A percentile compares a stretch with the other conserved stretches of the same genome.
These are phyloP conservation scores for Lyophyllum shimeji DNA, from an alignment of 768 basidiomycete genomes.

Conservation along the genomic window DNA sequence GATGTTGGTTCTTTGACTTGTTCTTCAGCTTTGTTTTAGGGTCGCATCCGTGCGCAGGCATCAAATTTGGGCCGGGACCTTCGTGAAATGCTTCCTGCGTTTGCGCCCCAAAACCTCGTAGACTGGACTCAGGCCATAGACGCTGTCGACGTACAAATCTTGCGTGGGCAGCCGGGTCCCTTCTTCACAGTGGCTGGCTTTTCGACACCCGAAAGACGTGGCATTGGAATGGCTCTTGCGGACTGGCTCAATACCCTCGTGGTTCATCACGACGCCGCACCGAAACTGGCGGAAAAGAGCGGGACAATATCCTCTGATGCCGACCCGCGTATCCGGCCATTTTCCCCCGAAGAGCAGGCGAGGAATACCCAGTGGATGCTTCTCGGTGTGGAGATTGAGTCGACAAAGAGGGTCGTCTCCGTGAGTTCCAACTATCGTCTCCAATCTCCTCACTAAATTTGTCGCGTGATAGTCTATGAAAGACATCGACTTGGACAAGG, in stretches of 20 bases:
- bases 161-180: slow-evolving; percentile 1
- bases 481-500: background rate
- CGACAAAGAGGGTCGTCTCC: slow-evolving; percentile 8
- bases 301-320: slow-evolving; percentile 28
- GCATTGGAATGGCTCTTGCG: background rate
- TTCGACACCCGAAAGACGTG: slow-evolving; percentile 3
- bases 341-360: slow-evolving; percentile 34
- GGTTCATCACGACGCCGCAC: slow-evolving; percentile 14
- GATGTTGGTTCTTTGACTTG: background rate
- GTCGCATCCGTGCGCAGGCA: slow-evolving; percentile 21
- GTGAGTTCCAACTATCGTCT: slow-evolving; percentile 5
- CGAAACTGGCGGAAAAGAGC: slow-evolving; percentile 18
- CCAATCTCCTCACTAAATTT: background rate
- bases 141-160: background rate
- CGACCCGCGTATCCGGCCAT: slow-evolving; percentile 42
- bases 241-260: slow-evolving; percentile 12
- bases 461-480: slow-evolving; percentile 5
- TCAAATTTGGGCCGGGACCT: slow-evolving; percentile 2
- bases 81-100: slow-evolving; percentile 2
- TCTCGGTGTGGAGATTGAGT: slow-evolving; percentile 28
- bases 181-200: slow-evolving; percentile 14
- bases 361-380: slow-evolving; percentile 36
- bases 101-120: slow-evolving; percentile 3
- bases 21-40: slow-evolving; percentile 13
- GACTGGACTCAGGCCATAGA: slow-evolving; percentile 8